Evolutionary conservation across 2,329 filamentous ascomycete genomes (phyloP).

Genomic region (Cladosporium sp.): DNA sequence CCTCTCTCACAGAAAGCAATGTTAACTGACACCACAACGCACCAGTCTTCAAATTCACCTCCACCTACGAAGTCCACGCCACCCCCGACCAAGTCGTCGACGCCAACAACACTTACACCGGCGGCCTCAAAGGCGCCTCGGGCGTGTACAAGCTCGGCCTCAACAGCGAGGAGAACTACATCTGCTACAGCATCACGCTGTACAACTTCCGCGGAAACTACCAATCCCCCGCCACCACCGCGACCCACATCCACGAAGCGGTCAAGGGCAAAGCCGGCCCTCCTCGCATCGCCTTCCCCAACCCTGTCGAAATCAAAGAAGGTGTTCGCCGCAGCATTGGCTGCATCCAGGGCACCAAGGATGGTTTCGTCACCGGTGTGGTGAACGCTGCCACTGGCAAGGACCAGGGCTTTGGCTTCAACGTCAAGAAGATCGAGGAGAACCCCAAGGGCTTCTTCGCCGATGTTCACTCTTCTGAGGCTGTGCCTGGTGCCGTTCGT

Average conservation of each 20-base stretch:
- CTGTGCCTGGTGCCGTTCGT: conserved; percentile 49
- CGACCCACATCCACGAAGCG: conserved; percentile 55
- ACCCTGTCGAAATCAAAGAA: conserved; percentile 38
- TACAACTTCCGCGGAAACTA: conserved; percentile 48
- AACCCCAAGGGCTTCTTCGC: conserved; percentile 51
- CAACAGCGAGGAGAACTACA: conserved; percentile 43
- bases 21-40: no score
- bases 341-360: conserved; percentile 37
- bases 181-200: conserved; percentile 39
- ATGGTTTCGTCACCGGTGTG: conserved; percentile 40
- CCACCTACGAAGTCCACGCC: conserved; percentile 46
- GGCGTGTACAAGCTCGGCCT: conserved; percentile 53
- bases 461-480: conserved; percentile 49
- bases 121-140: conserved; percentile 34
- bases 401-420: conserved; percentile 48
- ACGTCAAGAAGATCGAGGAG: conserved; percentile 47
- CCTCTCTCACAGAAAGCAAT: no score
- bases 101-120: conserved; percentile 30
- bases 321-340: conserved; percentile 37
- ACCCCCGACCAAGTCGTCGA: conserved; percentile 50
- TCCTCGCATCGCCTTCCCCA: conserved; percentile 50
- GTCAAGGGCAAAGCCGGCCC: conserved; percentile 45
- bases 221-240: conserved; percentile 47
- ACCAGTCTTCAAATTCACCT: conserved; percentile 42
- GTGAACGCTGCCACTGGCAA: conserved; percentile 33